Evolutionary conservation across 257 asterid genomes (phyloP).

Genomic region (Solanum microdontum): DNA sequence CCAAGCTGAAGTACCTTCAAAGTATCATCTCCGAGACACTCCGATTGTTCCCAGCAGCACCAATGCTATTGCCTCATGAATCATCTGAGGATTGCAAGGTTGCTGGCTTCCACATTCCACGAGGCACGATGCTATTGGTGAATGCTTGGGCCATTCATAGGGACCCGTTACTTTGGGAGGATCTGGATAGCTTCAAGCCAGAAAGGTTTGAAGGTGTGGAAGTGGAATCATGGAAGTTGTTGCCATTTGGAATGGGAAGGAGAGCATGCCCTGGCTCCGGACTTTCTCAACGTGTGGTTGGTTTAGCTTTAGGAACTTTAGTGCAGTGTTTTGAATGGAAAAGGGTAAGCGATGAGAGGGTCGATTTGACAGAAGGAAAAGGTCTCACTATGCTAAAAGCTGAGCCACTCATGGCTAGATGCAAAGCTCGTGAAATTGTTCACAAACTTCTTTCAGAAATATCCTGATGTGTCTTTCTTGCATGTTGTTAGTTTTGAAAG

Average conservation of each 20-base stretch:
- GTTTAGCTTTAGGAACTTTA: conserved; percentile 31
- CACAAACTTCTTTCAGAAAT: not conserved
- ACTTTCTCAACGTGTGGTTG: conserved; percentile 38
- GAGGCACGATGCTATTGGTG: conserved; percentile 34
- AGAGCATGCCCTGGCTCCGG: conserved; percentile 58
- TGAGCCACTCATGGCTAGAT: conserved; percentile 34
- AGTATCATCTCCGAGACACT: conserved; percentile 33
- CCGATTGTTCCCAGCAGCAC: conserved; percentile 39
- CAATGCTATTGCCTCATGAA: conserved; percentile 43
- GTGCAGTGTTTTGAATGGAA: conserved; percentile 58
- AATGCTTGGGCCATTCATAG: conserved; percentile 66
- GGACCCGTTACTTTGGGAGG: conserved; percentile 51
- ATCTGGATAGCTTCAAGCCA: conserved; percentile 32
- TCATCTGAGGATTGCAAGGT: conserved; percentile 37
- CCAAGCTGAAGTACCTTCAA: conserved; percentile 42
- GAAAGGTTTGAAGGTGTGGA: conserved; percentile 34
- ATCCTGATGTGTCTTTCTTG: not conserved
- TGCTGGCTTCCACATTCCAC: conserved; percentile 40
- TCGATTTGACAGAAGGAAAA: conserved; percentile 41
- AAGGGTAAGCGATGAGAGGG: conserved; percentile 16
- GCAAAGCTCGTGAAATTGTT: conserved; percentile 19
- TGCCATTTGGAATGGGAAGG: conserved; percentile 71
- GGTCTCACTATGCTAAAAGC: conserved; percentile 32
- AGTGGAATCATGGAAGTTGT: conserved; percentile 16
- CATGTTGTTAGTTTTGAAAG: not conserved